Conservation (phyloP, 2,329 filamentous ascomycete genomes). For the Eutypella sp. region DNA sequence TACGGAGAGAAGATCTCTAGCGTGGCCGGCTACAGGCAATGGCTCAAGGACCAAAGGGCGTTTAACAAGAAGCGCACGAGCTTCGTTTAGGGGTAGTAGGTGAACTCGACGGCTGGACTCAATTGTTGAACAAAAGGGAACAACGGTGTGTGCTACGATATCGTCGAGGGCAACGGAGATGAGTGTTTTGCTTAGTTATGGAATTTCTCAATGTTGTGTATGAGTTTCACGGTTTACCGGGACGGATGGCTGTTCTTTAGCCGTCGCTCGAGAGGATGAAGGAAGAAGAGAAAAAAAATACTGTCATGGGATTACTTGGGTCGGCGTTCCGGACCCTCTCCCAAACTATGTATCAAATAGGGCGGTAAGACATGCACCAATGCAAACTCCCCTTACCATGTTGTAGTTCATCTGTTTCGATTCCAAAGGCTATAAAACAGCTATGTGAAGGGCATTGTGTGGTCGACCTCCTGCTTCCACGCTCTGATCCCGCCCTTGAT, state of each 20-base stretch:
- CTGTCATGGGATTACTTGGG: neutral
- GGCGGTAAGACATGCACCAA: slow-evolving; percentile 19
- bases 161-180: no score
- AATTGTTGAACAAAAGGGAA: neutral
- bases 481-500: slow-evolving; percentile 66
- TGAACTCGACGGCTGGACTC: neutral
- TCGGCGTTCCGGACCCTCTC: slow-evolving; percentile 26
- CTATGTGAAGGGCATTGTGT: slow-evolving; percentile 48
- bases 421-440: slow-evolving; percentile 2
- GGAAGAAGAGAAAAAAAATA: neutral
- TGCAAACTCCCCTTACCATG: slow-evolving; percentile 16
- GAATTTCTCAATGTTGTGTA: neutral
- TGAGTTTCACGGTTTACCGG: neutral
- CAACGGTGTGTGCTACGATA: neutral
- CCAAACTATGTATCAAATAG: slow-evolving; percentile 19
- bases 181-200: neutral
- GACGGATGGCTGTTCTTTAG: neutral
- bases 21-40: slow-evolving; percentile 84
- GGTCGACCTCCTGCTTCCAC: slow-evolving; percentile 67
- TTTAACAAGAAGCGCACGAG: slow-evolving; percentile 86
- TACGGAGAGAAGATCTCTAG: slow-evolving; percentile 98
- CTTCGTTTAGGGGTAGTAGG: slow-evolving; percentile 44
- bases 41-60: slow-evolving; percentile 95
- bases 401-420: slow-evolving; percentile 1
- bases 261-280: neutral